Evolutionary conservation across 2,329 filamentous ascomycete genomes (phyloP).

Genomic region (Aspergillus brasiliensis): DNA sequence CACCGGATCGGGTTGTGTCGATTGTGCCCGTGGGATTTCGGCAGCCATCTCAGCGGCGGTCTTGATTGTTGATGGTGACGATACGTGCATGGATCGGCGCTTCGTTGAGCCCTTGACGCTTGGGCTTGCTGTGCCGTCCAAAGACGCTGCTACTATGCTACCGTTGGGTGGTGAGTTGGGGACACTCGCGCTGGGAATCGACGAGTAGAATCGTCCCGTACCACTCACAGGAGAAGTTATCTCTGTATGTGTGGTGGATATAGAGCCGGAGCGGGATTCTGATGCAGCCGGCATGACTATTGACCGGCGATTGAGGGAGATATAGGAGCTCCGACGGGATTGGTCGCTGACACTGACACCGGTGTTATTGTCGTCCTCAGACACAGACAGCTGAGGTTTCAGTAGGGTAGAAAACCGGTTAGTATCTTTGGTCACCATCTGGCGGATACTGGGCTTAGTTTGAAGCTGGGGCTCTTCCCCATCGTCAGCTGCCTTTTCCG

Average conservation of each 20-base stretch:
- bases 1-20: conserved; percentile 28
- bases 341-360: conserved; percentile 23
- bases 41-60: conserved; percentile 20
- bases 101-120: conserved; percentile 27
- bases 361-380: conserved; percentile 29
- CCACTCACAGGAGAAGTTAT: conserved; percentile 16
- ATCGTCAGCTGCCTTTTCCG: conserved; percentile 39
- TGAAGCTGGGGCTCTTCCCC: conserved; percentile 30
- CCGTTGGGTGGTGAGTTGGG: conserved; percentile 22
- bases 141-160: conserved; percentile 12
- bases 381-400: conserved; percentile 28
- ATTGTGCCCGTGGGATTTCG: conserved; percentile 22
- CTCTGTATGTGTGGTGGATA: conserved; percentile 32
- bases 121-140: conserved; percentile 23
- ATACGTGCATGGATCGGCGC: conserved; percentile 29
- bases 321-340: conserved; percentile 32
- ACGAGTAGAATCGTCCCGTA: conserved; percentile 20
- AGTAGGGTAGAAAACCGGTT: conserved; percentile 36
- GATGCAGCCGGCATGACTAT: conserved; percentile 19
- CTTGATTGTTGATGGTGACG: conserved; percentile 13
- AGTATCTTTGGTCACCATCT: conserved; percentile 38
- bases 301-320: conserved; percentile 34
- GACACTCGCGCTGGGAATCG: conserved; percentile 17
- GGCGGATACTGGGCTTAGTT: conserved; percentile 31
- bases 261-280: conserved; percentile 33